phyloP scores from a whole-genome alignment of 495 filamentous ascomycete genomes.

The Evansstolkia leycettana region DNA sequence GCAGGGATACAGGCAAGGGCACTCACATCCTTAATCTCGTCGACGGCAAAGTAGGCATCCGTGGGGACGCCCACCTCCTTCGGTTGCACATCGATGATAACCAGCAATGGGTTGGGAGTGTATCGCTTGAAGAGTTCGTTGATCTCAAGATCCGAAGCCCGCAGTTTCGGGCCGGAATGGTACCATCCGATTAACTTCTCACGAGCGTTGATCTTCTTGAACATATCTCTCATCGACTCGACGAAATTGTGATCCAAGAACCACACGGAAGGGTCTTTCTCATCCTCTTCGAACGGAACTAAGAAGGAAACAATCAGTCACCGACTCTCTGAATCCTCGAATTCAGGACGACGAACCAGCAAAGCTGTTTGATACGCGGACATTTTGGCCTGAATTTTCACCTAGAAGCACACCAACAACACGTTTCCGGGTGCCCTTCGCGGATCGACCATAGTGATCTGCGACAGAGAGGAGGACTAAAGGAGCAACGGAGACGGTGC shows the following conservation, averaged over 20 bases:
- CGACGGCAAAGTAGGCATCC: slow-evolving; percentile 97
- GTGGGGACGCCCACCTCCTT: slow-evolving; percentile 97
- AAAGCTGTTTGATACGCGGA: slow-evolving; percentile 97
- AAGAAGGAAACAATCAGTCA: slow-evolving; percentile 9
- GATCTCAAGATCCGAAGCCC: slow-evolving; percentile 96
- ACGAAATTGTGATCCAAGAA: slow-evolving; percentile 99
- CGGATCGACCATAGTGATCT: slow-evolving; percentile 94
- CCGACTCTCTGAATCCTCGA: slow-evolving; percentile 5
- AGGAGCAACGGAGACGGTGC: slow-evolving; percentile 92
- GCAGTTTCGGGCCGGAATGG: slow-evolving; percentile 93
- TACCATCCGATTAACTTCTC: slow-evolving; percentile 99
- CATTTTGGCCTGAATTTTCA: slow-evolving; percentile 89
- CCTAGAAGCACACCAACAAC: slow-evolving; percentile 93
- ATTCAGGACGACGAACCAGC: slow-evolving; percentile 52
- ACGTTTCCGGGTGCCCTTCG: slow-evolving; percentile 80
- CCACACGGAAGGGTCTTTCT: slow-evolving; percentile 97
- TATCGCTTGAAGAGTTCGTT: slow-evolving; percentile 99
- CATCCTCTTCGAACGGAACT: slow-evolving; percentile 99
- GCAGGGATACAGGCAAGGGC: not conserved
- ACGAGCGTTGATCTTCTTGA: slow-evolving; percentile 98
- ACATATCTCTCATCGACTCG: slow-evolving; percentile 99
- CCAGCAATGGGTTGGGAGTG: slow-evolving; percentile 87
- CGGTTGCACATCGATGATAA: slow-evolving; percentile 97
- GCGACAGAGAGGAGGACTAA: slow-evolving; percentile 95
- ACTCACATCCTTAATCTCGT: slow-evolving; percentile 98